A percentile compares a stretch with the other conserved stretches of the same genome.
These are phyloP conservation scores for Aethionema arabicum DNA, from an alignment of 345 rosid species.

Conservation along the genomic window DNA sequence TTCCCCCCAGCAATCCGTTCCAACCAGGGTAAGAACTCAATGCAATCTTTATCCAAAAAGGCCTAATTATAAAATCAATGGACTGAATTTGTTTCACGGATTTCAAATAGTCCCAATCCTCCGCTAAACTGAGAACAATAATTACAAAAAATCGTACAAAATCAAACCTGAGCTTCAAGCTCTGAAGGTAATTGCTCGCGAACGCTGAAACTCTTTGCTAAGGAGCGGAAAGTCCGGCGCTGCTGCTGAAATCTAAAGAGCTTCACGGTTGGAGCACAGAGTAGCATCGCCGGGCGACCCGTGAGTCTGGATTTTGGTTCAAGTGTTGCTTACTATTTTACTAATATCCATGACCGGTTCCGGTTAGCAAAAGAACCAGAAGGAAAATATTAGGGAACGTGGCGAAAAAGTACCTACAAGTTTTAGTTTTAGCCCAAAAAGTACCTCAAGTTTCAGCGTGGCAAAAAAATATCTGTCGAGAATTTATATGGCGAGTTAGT, in stretches of 20 bases:
- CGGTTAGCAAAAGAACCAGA: no score
- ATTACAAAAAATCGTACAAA: no score
- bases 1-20: slow-evolving; percentile 59
- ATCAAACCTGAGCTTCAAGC: slow-evolving; percentile 27
- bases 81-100: no score
- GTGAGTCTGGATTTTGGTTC: no score
- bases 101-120: slow-evolving; percentile 1
- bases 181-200: slow-evolving; percentile 4
- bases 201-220: slow-evolving; percentile 13
- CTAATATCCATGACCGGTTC: no score
- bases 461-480: no score
- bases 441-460: no score
- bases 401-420: no score
- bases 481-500: no score
- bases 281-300: slow-evolving; percentile 23
- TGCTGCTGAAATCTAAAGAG: slow-evolving; percentile 15
- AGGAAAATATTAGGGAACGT: no score
- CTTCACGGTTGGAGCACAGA: slow-evolving; percentile 14
- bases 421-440: no score
- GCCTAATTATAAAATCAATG: slow-evolving; percentile 32
- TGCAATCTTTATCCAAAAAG: slow-evolving; percentile 42
- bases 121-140: background rate
- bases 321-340: no score
- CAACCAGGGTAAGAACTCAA: slow-evolving; percentile 80
- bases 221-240: slow-evolving; percentile 11